These are phyloP conservation scores for Luzula sylvatica DNA, from an alignment of 176 grass and related monocot genomes.

Conservation along the genomic window DNA sequence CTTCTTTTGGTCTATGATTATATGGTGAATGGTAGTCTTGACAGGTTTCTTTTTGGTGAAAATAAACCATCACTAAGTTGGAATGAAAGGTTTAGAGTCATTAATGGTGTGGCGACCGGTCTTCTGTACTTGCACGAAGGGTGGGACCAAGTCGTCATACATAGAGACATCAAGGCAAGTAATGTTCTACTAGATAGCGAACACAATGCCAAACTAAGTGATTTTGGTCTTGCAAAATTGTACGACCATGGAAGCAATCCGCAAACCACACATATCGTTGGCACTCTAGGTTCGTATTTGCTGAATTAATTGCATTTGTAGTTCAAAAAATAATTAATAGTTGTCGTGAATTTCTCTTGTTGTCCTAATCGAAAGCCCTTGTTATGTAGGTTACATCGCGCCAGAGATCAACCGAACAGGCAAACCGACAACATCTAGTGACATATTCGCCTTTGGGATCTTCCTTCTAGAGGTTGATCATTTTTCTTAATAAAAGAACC, in stretches of 20 bases:
- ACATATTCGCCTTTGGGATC: constrained; percentile 48
- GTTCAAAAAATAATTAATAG: too few relatives aligned
- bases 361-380: too few relatives aligned
- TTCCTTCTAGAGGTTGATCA: not conserved
- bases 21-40: constrained; percentile 62
- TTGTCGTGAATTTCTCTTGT: too few relatives aligned
- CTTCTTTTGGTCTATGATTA: constrained; percentile 72
- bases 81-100: constrained; percentile 39
- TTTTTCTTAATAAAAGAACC: too few relatives aligned
- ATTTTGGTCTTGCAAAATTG: constrained; percentile 39
- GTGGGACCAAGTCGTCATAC: constrained; percentile 87
- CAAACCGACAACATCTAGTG: constrained; percentile 48
- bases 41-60: constrained; percentile 37
- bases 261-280: constrained; percentile 23
- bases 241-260: constrained; percentile 28
- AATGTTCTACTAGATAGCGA: constrained; percentile 38
- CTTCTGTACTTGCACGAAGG: constrained; percentile 76
- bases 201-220: constrained; percentile 31
- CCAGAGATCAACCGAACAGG: constrained; percentile 79
- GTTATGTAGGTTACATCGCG: constrained; percentile 25
- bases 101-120: constrained; percentile 46
- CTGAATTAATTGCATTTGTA: too few relatives aligned
- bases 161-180: constrained; percentile 41
- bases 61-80: constrained; percentile 27
- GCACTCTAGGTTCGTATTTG: not conserved